phyloP scores from a whole-genome alignment of 1,139 yeast species.

The Casaregolazyma lundiana region DNA sequence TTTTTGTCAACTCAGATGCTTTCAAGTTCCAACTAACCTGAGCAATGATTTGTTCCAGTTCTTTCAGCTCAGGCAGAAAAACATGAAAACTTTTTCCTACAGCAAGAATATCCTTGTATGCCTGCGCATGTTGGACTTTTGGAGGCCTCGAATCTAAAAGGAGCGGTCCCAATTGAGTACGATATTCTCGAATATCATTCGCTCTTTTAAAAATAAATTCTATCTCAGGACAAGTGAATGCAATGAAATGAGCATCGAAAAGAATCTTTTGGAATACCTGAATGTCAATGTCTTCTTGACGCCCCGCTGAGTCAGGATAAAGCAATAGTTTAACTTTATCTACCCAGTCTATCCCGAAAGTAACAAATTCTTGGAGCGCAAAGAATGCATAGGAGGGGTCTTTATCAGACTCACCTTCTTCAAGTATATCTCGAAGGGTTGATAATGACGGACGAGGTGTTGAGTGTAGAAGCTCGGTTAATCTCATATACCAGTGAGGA shows the following conservation, averaged over 20 bases:
- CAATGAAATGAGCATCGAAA: slow-evolving; percentile 45
- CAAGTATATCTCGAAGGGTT: slow-evolving; percentile 41
- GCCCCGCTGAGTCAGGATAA: slow-evolving; percentile 25
- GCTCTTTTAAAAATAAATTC: slow-evolving; percentile 55
- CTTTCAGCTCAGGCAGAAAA: slow-evolving; percentile 46
- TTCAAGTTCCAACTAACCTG: slow-evolving; percentile 48
- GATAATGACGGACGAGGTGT: slow-evolving; percentile 47
- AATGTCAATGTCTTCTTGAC: slow-evolving; percentile 15
- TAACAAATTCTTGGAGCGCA: slow-evolving; percentile 41
- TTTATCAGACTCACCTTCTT: slow-evolving; percentile 55
- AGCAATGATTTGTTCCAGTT: slow-evolving; percentile 46
- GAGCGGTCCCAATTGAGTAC: slow-evolving; percentile 42
- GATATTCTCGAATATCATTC: slow-evolving; percentile 51
- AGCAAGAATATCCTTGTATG: slow-evolving; percentile 33
- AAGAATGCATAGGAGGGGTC: slow-evolving; percentile 33
- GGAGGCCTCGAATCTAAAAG: slow-evolving; percentile 8
- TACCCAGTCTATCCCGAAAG: slow-evolving; percentile 45
- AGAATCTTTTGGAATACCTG: slow-evolving; percentile 38
- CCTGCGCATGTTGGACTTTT: slow-evolving; percentile 24
- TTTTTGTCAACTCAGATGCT: slow-evolving; percentile 25
- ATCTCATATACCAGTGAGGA: slow-evolving; percentile 48
- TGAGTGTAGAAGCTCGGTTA: slow-evolving; percentile 40
- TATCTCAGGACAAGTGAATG: slow-evolving; percentile 54
- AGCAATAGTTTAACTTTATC: slow-evolving; percentile 54
- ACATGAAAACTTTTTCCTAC: slow-evolving; percentile 60